Percentiles rank a stretch among this genome's conserved stretches.
phyloP scores from a whole-genome alignment of 2,329 filamentous ascomycete genomes.

The Elsinoe necatrix region DNA sequence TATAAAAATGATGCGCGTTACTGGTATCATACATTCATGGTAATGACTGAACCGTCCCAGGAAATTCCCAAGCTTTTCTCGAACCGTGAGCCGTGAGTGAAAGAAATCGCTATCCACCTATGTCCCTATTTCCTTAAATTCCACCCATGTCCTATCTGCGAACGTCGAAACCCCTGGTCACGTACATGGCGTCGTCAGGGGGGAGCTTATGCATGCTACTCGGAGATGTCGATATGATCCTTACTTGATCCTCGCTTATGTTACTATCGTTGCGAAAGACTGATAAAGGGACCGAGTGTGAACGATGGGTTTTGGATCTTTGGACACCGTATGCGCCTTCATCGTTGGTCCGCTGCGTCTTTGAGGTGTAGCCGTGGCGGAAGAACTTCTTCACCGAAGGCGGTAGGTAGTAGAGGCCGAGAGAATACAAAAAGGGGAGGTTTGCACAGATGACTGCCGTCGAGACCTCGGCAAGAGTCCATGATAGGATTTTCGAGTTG shows the following conservation, averaged over 20 bases:
- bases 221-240: slow-evolving; percentile 1
- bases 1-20: background rate
- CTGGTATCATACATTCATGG: background rate
- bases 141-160: background rate
- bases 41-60: background rate
- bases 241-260: background rate
- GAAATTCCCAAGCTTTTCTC: background rate
- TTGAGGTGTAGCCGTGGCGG: slow-evolving; percentile 5
- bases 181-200: background rate
- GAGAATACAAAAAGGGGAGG: slow-evolving; percentile 3
- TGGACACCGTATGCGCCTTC: background rate
- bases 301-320: background rate
- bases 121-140: background rate
- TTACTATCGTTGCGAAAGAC: slow-evolving; percentile 5
- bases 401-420: background rate
- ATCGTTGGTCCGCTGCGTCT: background rate
- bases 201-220: background rate
- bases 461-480: slow-evolving; percentile 7
- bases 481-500: background rate
- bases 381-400: slow-evolving; percentile 4
- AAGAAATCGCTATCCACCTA: background rate
- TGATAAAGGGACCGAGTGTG: background rate
- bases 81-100: background rate
- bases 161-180: slow-evolving; percentile 3
- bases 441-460: slow-evolving; percentile 4